phyloP scores from a whole-genome alignment of 192 early-diverging fungal genomes.

The Backusella sp. region DNA sequence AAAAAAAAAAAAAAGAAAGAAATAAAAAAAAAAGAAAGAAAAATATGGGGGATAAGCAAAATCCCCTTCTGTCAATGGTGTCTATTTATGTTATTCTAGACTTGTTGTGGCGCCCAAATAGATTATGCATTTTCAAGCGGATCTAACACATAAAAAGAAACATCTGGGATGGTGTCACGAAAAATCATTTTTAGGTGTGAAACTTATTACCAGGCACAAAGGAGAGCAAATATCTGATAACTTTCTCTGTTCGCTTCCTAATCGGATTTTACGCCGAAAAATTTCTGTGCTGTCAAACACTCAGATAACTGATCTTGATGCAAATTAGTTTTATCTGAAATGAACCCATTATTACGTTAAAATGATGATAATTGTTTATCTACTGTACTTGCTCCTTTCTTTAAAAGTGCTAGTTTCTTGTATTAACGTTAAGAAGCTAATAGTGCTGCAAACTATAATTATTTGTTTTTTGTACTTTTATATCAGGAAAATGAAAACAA shows the following conservation, averaged over 20 bases:
- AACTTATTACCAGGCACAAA: background rate
- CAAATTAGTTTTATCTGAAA: background rate
- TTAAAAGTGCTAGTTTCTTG: background rate
- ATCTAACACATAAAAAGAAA: constrained; percentile 2
- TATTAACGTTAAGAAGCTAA: background rate
- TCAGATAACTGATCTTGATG: background rate
- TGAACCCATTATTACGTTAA: background rate
- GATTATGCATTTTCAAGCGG: background rate
- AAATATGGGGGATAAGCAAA: background rate
- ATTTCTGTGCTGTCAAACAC: background rate
- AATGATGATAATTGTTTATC: background rate
- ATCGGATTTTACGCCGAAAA: background rate
- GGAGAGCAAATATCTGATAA: too few relatives aligned
- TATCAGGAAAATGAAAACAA: background rate
- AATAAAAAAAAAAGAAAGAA: background rate
- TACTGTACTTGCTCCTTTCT: background rate
- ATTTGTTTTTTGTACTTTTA: background rate
- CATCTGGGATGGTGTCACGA: background rate
- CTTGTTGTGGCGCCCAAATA: background rate
- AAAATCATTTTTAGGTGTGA: background rate
- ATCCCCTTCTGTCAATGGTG: background rate
- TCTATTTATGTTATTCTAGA: constrained; percentile 9
- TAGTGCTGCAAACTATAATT: background rate
- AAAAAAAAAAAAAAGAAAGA: too few relatives aligned
- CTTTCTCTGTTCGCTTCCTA: background rate